Percentiles rank a stretch among this genome's conserved stretches.
These are phyloP conservation scores for Daldinia bambusicola DNA, from an alignment of 495 filamentous ascomycete genomes.

Conservation along the genomic window DNA sequence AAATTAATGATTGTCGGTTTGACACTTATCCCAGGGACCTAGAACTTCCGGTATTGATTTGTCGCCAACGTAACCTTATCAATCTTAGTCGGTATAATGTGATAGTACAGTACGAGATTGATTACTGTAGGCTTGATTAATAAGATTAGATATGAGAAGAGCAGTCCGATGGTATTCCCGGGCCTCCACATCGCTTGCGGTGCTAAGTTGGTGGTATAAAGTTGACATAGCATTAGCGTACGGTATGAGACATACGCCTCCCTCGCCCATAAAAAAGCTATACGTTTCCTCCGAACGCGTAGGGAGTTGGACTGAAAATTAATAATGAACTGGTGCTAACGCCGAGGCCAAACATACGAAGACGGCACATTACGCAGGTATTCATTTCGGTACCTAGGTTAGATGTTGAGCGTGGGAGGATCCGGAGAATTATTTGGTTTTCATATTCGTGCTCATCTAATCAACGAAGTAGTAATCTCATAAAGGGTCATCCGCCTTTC, in stretches of 20 bases:
- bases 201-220: not conserved
- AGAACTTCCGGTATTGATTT: not conserved
- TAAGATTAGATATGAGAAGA: not conserved
- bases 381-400: not conserved
- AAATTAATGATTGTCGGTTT: no score
- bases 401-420: not conserved
- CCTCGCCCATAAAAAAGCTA: not conserved
- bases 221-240: not conserved
- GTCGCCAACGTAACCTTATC: not conserved
- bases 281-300: not conserved
- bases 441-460: not conserved
- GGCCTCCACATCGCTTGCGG: not conserved
- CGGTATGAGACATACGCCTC: not conserved
- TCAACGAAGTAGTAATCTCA: not conserved
- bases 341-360: not conserved
- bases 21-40: no score
- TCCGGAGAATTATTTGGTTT: not conserved
- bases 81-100: not conserved
- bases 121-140: not conserved
- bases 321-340: not conserved
- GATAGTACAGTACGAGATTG: not conserved
- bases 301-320: no score
- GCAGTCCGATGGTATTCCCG: not conserved
- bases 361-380: not conserved
- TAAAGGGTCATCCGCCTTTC: not conserved